phyloP scores from a whole-genome alignment of 805 yeast genomes.

The Priceomyces haplophilus region DNA sequence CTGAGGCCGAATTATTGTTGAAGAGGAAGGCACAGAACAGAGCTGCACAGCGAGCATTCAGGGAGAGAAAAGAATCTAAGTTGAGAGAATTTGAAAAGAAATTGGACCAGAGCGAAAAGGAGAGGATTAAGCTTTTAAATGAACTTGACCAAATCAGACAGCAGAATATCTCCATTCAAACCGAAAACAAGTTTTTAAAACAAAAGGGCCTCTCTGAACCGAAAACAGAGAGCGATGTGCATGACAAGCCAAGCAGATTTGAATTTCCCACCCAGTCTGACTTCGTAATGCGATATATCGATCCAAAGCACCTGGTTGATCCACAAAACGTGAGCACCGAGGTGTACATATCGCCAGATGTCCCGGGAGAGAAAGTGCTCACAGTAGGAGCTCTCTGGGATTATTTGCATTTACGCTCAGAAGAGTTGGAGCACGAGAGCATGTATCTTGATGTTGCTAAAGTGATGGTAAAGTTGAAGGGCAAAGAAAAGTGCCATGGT shows the following conservation, averaged over 20 bases:
- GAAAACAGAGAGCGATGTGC: not conserved
- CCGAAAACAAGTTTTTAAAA: constrained; percentile 60
- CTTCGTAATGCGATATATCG: constrained; percentile 31
- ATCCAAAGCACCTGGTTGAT: constrained; percentile 20
- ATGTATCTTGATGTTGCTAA: constrained; percentile 51
- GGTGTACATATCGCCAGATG: constrained; percentile 34
- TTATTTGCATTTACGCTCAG: constrained; percentile 50
- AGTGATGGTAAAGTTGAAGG: constrained; percentile 59
- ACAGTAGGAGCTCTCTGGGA: constrained; percentile 86
- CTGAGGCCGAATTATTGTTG: constrained; percentile 43
- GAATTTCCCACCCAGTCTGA: constrained; percentile 36
- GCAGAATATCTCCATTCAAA: constrained; percentile 53
- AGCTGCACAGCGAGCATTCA: constrained; percentile 84
- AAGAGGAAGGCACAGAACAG: constrained; percentile 77
- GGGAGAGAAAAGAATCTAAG: constrained; percentile 75
- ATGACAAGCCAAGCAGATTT: constrained; percentile 14
- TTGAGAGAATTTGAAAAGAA: constrained; percentile 64
- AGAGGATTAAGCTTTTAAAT: constrained; percentile 43
- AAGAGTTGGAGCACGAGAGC: constrained; percentile 43
- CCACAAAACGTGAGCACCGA: constrained; percentile 20
- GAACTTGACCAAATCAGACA: constrained; percentile 52
- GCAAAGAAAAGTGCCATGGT: constrained; percentile 75
- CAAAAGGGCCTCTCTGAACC: constrained; percentile 9
- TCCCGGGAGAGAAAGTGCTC: constrained; percentile 48
- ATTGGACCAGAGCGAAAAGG: constrained; percentile 55